Evolutionary conservation across 495 filamentous ascomycete species (phyloP).

Genomic region (Penicillium tannophilum): DNA sequence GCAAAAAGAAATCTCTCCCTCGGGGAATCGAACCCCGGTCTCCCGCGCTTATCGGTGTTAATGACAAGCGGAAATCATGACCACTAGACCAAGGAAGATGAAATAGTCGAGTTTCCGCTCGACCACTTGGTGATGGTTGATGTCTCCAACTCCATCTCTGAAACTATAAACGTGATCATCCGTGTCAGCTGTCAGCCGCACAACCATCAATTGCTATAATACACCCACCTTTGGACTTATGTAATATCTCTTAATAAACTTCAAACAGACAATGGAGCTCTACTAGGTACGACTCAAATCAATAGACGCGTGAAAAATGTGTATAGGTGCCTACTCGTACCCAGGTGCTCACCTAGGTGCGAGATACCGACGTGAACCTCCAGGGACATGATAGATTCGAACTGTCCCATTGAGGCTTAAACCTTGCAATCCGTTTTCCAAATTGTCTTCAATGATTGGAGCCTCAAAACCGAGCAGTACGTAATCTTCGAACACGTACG

Average conservation of each 20-base stretch:
- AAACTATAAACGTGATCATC: too few relatives aligned
- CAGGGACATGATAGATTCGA: too few relatives aligned
- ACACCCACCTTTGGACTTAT: too few relatives aligned
- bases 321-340: too few relatives aligned
- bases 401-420: background rate
- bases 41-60: slow-evolving; percentile 37
- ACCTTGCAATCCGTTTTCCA: background rate
- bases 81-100: slow-evolving; percentile 49
- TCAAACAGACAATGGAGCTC: too few relatives aligned
- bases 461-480: background rate
- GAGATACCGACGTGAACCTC: too few relatives aligned
- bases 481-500: background rate
- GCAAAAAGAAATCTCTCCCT: slow-evolving; percentile 37
- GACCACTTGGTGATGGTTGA: slow-evolving; percentile 29
- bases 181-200: background rate
- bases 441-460: background rate
- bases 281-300: too few relatives aligned
- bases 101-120: slow-evolving; percentile 26
- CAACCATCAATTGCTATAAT: too few relatives aligned
- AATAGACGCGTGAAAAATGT: too few relatives aligned
- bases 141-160: background rate
- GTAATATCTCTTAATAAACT: too few relatives aligned
- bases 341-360: too few relatives aligned
- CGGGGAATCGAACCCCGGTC: slow-evolving; percentile 59
- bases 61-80: slow-evolving; percentile 58